These are phyloP conservation scores for Aquilaria malaccensis DNA, from an alignment of 345 rosid species.

Conservation along the genomic window DNA sequence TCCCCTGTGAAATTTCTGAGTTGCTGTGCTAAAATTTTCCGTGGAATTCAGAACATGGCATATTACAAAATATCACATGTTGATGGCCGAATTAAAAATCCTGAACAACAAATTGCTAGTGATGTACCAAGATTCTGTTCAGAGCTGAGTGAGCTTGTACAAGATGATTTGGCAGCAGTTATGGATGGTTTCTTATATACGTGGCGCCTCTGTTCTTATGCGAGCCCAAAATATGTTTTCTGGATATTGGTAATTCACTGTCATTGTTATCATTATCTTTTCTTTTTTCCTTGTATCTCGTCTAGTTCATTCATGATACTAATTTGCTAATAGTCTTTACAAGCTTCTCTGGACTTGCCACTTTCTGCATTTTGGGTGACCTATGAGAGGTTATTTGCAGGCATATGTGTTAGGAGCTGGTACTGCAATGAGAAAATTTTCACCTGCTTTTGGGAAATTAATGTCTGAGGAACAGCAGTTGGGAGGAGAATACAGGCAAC, in stretches of 20 bases:
- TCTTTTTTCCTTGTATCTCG: background rate
- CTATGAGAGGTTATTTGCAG: slow-evolving; percentile 29
- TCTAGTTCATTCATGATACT: background rate
- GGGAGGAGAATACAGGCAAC: slow-evolving; percentile 95
- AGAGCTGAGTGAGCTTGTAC: slow-evolving; percentile 92
- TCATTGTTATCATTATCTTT: background rate
- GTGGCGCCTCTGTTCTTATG: slow-evolving; percentile 94
- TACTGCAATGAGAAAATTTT: slow-evolving; percentile 70
- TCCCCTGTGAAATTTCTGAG: slow-evolving; percentile 1
- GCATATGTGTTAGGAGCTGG: slow-evolving; percentile 94
- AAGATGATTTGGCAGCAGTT: slow-evolving; percentile 85
- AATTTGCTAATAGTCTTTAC: slow-evolving; percentile 1
- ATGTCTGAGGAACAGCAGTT: slow-evolving; percentile 94
- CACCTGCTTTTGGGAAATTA: slow-evolving; percentile 93
- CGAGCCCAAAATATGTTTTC: slow-evolving; percentile 93
- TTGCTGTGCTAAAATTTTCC: slow-evolving; percentile 12
- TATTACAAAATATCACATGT: slow-evolving; percentile 97
- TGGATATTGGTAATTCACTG: slow-evolving; percentile 77
- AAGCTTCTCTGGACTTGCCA: background rate
- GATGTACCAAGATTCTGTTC: slow-evolving; percentile 94
- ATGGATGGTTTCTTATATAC: slow-evolving; percentile 84
- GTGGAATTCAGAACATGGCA: slow-evolving; percentile 77
- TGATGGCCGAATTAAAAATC: slow-evolving; percentile 86
- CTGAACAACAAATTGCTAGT: slow-evolving; percentile 94
- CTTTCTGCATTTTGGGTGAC: background rate